Base-by-base conservation (phyloP, 306 rosid genomes). In the Medicago ruthenica region DNA sequence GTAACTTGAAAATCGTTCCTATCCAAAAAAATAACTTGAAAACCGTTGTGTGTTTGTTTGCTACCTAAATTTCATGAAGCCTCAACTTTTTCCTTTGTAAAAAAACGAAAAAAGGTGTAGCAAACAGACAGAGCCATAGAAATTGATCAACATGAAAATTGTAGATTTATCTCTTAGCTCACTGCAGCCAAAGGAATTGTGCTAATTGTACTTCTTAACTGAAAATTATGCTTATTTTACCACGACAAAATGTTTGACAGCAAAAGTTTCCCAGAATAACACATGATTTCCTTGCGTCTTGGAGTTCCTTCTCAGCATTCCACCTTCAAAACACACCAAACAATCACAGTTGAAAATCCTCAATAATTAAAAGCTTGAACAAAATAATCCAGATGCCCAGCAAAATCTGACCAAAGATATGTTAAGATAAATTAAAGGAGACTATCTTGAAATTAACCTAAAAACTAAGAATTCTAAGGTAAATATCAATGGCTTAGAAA, bases 401-500 rank as follows among this genome's bases (percentile, higher is more conserved):
- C 41, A n/a, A 34, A 63, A 18, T 62, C 27, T 10, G 16, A 50
- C 42, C 59, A 16, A 65, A 21, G 66, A n/a, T 16, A 14, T 34
- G 8, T 37, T 8, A 16, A n/a, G 27, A 37, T 42, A 55, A 67
- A 42, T 48, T 54, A 57, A 54, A 53, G 37, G 16, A 41, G 37
- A 31, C 7, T n/a, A n/a, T n/a, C n/a, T n/a, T n/a, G n/a, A n/a
- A n/a, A 8, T 20, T 40, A 36, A 11, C 59, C 69, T 27, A 67
- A 37, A 76, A 41, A 66, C 39, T 24, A 67, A 55, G 54, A 20
- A 37, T 51, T 76, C 44, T 39, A 21, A 65, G 51, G 37, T 9
- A 62, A 62, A 48, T 64, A 50, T 65, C 73, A 20, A 13, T 8
- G 18, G 48, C 17, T 50, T 51, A 36, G 54, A 50, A 18, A 50